Conservation (phyloP, 2,329 filamentous ascomycete species). For the Curvularia hawaiiensis region DNA sequence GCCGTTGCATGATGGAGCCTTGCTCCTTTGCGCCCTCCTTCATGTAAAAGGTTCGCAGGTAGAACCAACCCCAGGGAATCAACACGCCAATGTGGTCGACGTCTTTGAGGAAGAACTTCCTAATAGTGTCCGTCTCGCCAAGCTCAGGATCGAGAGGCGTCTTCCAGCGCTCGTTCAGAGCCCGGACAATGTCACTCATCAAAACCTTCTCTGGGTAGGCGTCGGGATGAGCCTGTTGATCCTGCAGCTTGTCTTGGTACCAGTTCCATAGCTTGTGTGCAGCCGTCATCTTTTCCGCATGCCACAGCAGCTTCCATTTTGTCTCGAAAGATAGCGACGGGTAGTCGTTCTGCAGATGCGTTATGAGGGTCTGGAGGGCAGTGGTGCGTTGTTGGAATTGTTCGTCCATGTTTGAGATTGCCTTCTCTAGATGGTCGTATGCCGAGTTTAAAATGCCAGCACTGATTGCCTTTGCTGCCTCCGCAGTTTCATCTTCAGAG, state of each 20-base stretch:
- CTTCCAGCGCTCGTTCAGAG: slow-evolving; percentile 78
- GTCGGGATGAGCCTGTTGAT: slow-evolving; percentile 68
- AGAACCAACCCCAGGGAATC: slow-evolving; percentile 70
- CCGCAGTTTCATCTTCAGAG: slow-evolving; percentile 70
- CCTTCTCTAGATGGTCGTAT: slow-evolving; percentile 73
- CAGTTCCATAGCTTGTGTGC: slow-evolving; percentile 79
- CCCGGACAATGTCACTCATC: slow-evolving; percentile 74
- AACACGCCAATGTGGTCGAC: slow-evolving; percentile 74
- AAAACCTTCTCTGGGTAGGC: slow-evolving; percentile 69
- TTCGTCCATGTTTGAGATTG: slow-evolving; percentile 77
- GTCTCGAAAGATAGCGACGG: slow-evolving; percentile 67
- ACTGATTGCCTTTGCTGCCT: slow-evolving; percentile 79
- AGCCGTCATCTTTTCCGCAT: slow-evolving; percentile 88
- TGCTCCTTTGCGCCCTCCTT: slow-evolving; percentile 68
- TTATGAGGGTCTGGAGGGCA: slow-evolving; percentile 76
- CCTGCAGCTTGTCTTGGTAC: slow-evolving; percentile 72
- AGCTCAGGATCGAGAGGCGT: slow-evolving; percentile 66
- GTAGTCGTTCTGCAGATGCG: slow-evolving; percentile 70
- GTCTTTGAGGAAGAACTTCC: slow-evolving; percentile 78
- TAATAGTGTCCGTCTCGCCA: slow-evolving; percentile 77
- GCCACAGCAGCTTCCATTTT: slow-evolving; percentile 82
- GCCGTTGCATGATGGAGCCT: slow-evolving; percentile 50
- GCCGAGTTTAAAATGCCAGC: slow-evolving; percentile 79
- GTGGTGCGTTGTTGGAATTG: slow-evolving; percentile 76
- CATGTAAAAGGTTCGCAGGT: slow-evolving; percentile 76